Conservation (phyloP, 1,284 basidiomycete species). For the Ustilago xerochloae region DNA sequence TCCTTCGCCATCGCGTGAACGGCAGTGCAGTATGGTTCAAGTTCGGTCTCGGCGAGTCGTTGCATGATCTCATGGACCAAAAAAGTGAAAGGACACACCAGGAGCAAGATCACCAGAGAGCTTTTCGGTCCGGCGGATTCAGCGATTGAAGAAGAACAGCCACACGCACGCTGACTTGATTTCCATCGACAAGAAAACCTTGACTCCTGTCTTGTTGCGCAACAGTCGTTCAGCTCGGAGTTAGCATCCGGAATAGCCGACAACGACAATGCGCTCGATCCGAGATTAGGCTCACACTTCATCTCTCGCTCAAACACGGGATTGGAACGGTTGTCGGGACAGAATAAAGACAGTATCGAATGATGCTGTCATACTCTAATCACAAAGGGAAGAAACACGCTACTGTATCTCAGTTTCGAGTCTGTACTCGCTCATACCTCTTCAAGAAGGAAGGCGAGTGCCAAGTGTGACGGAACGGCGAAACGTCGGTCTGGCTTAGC, state of each 20-base stretch:
- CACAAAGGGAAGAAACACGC: not conserved
- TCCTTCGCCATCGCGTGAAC: not conserved
- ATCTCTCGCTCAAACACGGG: not conserved
- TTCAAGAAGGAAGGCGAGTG: not conserved
- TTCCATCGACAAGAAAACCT: no score
- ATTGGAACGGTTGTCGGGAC: no score
- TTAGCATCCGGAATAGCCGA: slow-evolving; percentile 17
- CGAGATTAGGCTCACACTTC: not conserved
- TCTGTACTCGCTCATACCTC: not conserved
- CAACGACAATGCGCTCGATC: not conserved
- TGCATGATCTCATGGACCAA: not conserved
- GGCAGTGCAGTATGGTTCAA: no score
- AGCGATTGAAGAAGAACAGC: not conserved
- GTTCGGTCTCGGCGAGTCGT: not conserved
- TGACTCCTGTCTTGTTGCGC: no score
- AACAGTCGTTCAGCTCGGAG: slow-evolving; percentile 1
- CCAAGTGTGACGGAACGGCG: slow-evolving; percentile 6
- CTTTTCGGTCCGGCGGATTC: not conserved
- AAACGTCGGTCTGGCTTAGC: slow-evolving; percentile 29
- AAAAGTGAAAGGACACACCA: no score
- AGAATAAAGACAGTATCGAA: no score
- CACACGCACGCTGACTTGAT: not conserved
- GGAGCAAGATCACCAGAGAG: not conserved
- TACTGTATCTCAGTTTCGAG: not conserved
- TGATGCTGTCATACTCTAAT: not conserved